A percentile compares a stretch with the other conserved stretches of the same genome.
Conservation (phyloP, 306 rosid species). For the Ammopiptanthus mongolicus region DNA sequence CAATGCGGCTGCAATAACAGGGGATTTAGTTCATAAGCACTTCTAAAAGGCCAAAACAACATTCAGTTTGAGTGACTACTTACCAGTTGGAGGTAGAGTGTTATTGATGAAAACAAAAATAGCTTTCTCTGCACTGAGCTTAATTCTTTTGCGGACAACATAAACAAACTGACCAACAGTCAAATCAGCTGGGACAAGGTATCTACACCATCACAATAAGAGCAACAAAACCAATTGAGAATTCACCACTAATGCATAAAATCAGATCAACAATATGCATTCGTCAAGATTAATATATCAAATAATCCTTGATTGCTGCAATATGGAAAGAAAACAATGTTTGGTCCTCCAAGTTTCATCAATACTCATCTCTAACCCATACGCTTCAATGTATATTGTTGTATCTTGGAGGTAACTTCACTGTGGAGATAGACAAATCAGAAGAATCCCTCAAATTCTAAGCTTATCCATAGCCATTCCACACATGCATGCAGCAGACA, state of each 20-base stretch:
- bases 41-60: neutral
- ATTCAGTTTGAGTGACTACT: constrained; percentile 12
- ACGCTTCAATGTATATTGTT: neutral
- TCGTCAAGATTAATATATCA: neutral
- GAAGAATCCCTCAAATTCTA: neutral
- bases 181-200: constrained; percentile 93
- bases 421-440: neutral
- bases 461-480: neutral
- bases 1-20: constrained; percentile 59
- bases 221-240: neutral
- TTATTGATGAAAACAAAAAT: constrained; percentile 74
- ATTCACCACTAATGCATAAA: neutral
- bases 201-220: constrained; percentile 42
- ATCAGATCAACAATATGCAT: neutral
- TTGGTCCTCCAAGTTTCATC: neutral
- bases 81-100: constrained; percentile 80
- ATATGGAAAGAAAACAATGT: neutral
- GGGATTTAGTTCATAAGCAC: neutral
- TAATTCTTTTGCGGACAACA: constrained; percentile 87
- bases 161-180: constrained; percentile 84
- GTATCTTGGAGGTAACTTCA: neutral
- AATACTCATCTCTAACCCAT: neutral
- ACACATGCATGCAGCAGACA: neutral
- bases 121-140: constrained; percentile 84
- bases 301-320: neutral